Evolutionary conservation across 2,329 filamentous ascomycete species (phyloP).

Genomic region (Exophiala sp.): DNA sequence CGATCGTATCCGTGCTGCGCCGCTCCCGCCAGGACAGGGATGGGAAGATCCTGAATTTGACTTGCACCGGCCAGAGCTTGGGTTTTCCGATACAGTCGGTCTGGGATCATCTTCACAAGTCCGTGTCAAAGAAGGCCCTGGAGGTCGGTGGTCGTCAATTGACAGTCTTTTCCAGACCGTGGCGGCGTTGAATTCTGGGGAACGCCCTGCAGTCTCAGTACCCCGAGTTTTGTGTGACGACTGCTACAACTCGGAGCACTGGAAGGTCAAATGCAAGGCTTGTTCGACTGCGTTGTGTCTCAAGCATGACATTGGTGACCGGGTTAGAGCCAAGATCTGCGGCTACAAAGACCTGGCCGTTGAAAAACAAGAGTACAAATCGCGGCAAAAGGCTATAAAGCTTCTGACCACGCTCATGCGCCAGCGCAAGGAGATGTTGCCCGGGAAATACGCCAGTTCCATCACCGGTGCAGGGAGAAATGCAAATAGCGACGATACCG

Average conservation of each 20-base stretch:
- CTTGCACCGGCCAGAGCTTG: slow-evolving; percentile 17
- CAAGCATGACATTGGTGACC: slow-evolving; percentile 53
- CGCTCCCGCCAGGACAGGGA: slow-evolving; percentile 49
- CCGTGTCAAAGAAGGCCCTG: slow-evolving; percentile 13
- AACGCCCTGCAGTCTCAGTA: slow-evolving; percentile 16
- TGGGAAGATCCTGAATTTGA: slow-evolving; percentile 52
- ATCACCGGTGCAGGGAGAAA: neutral
- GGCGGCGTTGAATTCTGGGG: slow-evolving; percentile 8
- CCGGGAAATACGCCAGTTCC: neutral
- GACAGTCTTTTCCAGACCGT: slow-evolving; percentile 38
- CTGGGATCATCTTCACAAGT: neutral
- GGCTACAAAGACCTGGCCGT: slow-evolving; percentile 51
- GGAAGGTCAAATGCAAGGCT: slow-evolving; percentile 54
- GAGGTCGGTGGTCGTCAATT: slow-evolving; percentile 34
- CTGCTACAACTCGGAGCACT: slow-evolving; percentile 53
- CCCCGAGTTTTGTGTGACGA: slow-evolving; percentile 54
- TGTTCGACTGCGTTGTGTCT: slow-evolving; percentile 55
- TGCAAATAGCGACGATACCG: neutral
- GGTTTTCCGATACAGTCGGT: slow-evolving; percentile 3
- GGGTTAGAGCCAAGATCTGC: slow-evolving; percentile 51
- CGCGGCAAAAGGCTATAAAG: slow-evolving; percentile 24
- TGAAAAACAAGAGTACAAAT: slow-evolving; percentile 42
- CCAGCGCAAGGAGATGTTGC: slow-evolving; percentile 27
- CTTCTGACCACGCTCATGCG: slow-evolving; percentile 24
- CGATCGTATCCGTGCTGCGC: slow-evolving; percentile 52